Evolutionary conservation across 2,329 filamentous ascomycete species (phyloP).

Genomic region (Westerdykella sp.): DNA sequence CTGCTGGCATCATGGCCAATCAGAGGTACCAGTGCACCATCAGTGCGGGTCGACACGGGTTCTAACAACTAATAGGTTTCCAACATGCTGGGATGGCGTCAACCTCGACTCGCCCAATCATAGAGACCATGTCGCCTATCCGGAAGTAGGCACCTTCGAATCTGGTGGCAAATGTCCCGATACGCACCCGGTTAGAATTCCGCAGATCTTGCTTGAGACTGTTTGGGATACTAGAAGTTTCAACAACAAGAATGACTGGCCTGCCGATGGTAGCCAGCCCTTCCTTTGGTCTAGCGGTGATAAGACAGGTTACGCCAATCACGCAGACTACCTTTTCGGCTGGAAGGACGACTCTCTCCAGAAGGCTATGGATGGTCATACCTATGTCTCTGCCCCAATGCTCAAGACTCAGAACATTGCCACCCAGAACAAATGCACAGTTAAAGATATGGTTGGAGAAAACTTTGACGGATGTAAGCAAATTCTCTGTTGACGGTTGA

Average conservation of each 20-base stretch:
- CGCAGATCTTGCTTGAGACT: conserved; percentile 29
- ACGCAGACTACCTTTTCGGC: conserved; percentile 31
- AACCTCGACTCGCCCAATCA: conserved; percentile 24
- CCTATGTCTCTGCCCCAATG: conserved; percentile 24
- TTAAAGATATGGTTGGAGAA: conserved; percentile 28
- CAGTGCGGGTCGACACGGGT: background rate
- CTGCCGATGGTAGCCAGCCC: conserved; percentile 25
- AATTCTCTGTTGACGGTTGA: background rate
- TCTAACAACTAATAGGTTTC: conserved; percentile 8
- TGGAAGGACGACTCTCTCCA: conserved; percentile 28
- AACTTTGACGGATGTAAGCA: conserved; percentile 27
- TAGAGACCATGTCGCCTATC: conserved; percentile 22
- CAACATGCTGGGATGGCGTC: conserved; percentile 25
- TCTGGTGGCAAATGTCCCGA: conserved; percentile 23
- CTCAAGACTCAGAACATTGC: conserved; percentile 31
- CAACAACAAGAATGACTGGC: conserved; percentile 31
- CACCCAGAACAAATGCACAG: conserved; percentile 29
- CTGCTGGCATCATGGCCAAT: conserved; percentile 24
- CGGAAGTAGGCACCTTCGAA: conserved; percentile 25
- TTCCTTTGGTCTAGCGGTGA: conserved; percentile 30
- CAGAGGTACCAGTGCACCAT: conserved; percentile 3
- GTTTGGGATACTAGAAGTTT: conserved; percentile 29
- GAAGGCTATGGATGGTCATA: conserved; percentile 25
- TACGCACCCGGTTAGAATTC: conserved; percentile 23
- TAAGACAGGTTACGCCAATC: conserved; percentile 20